Conservation (phyloP, 176 grass and related monocot species). For the Bothriochloa decipiens region DNA sequence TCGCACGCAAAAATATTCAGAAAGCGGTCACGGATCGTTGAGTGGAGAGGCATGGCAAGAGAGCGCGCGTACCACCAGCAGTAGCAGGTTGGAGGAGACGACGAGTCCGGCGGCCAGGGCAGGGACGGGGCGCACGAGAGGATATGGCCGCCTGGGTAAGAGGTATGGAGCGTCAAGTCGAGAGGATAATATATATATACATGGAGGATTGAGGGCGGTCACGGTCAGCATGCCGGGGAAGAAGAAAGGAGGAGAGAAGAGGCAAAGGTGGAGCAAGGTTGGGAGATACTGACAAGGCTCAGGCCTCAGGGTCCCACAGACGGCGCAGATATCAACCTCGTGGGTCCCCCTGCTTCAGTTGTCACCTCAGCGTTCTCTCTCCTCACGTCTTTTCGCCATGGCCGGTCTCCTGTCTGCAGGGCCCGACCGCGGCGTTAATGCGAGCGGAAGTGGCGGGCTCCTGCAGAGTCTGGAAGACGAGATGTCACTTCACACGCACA, state of each 20-base stretch:
- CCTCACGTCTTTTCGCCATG: slow-evolving; percentile 28
- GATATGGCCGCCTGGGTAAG: too few relatives aligned
- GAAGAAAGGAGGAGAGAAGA: not conserved
- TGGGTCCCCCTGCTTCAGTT: too few relatives aligned
- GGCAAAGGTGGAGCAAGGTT: too few relatives aligned
- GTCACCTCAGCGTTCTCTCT: slow-evolving; percentile 34
- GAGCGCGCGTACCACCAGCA: too few relatives aligned
- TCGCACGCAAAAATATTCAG: not conserved
- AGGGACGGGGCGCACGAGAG: too few relatives aligned
- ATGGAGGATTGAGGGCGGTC: not conserved
- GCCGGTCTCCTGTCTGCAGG: slow-evolving; percentile 26
- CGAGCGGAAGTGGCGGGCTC: not conserved
- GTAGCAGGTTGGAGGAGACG: not conserved
- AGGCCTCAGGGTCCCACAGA: too few relatives aligned
- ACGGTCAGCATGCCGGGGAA: not conserved
- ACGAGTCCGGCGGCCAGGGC: too few relatives aligned
- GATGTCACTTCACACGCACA: slow-evolving; percentile 46
- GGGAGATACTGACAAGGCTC: too few relatives aligned
- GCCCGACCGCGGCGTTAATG: slow-evolving; percentile 39
- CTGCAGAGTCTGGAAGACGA: not conserved
- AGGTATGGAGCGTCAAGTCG: too few relatives aligned
- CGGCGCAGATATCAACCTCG: too few relatives aligned
- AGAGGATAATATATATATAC: too few relatives aligned
- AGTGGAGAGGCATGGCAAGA: not conserved
- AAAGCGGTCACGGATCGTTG: not conserved